Evolutionary conservation across 192 early-diverging fungal genomes (phyloP).

Genomic region (Gryganskiella cystojenkinii): DNA sequence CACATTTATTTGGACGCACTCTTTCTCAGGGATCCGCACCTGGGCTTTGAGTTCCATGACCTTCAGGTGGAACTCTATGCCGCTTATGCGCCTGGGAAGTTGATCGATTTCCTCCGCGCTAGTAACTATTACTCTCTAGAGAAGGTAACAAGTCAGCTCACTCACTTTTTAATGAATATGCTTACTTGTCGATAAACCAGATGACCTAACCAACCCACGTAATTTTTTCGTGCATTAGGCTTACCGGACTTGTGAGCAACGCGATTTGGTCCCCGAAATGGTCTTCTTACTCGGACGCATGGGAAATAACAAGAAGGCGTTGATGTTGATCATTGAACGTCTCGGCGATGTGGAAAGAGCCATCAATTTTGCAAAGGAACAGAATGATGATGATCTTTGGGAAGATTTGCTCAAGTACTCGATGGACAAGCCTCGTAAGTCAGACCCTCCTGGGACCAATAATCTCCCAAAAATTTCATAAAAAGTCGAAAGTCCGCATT

Average conservation of each 20-base stretch:
- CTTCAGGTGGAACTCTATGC: constrained; percentile 92
- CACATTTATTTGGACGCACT: constrained; percentile 95
- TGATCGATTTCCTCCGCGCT: constrained; percentile 87
- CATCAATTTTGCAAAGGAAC: constrained; percentile 98
- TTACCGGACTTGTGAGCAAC: constrained; percentile 83
- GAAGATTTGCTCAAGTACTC: constrained; percentile 94
- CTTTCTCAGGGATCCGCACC: constrained; percentile 74
- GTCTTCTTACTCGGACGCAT: constrained; percentile 96
- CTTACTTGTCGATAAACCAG: too few species aligned
- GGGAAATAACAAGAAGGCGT: constrained; percentile 94
- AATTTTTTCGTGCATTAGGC: constrained; percentile 58
- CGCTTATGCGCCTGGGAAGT: constrained; percentile 78
- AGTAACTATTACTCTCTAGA: constrained; percentile 84
- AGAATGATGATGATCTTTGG: constrained; percentile 96
- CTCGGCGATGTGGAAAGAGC: constrained; percentile 92
- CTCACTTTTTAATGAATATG: too few species aligned
- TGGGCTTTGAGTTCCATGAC: constrained; percentile 79
- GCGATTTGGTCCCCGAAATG: constrained; percentile 96
- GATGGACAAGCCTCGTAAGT: constrained; percentile 92
- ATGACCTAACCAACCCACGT: too few species aligned
- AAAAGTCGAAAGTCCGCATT: too few species aligned
- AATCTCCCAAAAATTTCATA: too few species aligned
- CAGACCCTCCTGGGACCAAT: too few species aligned
- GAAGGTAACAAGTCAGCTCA: constrained; percentile 62
- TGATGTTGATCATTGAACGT: constrained; percentile 93